These are phyloP conservation scores for Cystobasidium sp. DNA, from an alignment of 1,284 basidiomycete genomes.

Conservation along the genomic window DNA sequence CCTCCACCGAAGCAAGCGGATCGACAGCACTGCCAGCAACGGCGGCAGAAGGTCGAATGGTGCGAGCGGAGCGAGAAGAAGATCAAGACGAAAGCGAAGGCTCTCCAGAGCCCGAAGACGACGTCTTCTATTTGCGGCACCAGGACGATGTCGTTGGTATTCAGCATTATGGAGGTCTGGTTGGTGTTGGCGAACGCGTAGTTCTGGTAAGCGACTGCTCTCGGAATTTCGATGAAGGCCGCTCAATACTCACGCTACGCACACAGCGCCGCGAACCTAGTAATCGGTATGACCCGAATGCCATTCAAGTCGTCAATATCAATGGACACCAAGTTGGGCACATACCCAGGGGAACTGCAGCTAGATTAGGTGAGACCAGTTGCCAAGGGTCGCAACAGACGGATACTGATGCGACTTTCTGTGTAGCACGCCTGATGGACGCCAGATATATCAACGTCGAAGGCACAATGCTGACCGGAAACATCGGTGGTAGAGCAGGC, in stretches of 20 bases:
- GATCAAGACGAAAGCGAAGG: slow-evolving; percentile 11
- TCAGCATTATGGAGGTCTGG: slow-evolving; percentile 33
- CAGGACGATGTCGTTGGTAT: slow-evolving; percentile 38
- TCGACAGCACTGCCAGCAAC: slow-evolving; percentile 9
- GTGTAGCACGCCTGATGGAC: slow-evolving; percentile 30
- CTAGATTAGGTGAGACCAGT: slow-evolving; percentile 22
- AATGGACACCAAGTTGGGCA: slow-evolving; percentile 28
- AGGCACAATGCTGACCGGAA: slow-evolving; percentile 26
- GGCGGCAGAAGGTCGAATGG: slow-evolving; percentile 22
- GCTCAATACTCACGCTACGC: neutral
- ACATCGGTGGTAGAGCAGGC: slow-evolving; percentile 14
- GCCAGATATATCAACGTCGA: slow-evolving; percentile 20
- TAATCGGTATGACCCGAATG: slow-evolving; percentile 34
- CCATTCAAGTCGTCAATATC: slow-evolving; percentile 37
- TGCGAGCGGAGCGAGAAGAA: slow-evolving; percentile 7
- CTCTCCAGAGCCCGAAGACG: slow-evolving; percentile 14
- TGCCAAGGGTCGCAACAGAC: neutral
- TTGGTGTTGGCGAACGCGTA: slow-evolving; percentile 31
- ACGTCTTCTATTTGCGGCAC: slow-evolving; percentile 39
- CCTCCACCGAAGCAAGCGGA: neutral
- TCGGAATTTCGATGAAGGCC: neutral
- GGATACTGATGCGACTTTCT: neutral
- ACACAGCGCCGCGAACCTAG: slow-evolving; percentile 26
- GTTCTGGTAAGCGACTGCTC: slow-evolving; percentile 8
- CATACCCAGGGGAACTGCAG: slow-evolving; percentile 27